Conservation (phyloP, 345 rosid species). For the Viola odorata region DNA sequence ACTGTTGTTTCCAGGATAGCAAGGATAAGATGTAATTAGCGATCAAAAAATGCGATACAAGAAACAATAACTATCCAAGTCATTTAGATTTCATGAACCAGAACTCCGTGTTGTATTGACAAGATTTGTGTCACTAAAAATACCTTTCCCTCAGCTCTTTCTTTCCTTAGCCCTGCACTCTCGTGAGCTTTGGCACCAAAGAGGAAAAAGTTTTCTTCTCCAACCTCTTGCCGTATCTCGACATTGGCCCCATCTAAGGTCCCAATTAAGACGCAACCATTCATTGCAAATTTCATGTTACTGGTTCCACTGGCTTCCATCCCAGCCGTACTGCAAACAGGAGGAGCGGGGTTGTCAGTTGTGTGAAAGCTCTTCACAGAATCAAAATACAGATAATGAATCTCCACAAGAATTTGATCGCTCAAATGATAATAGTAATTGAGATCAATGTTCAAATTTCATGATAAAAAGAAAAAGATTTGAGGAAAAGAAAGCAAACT, state of each 20-base stretch:
- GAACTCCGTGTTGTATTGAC: background rate
- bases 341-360: background rate
- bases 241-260: conserved; percentile 88
- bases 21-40: conserved; percentile 1
- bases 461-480: no score
- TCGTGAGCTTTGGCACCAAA: conserved; percentile 74
- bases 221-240: conserved; percentile 77
- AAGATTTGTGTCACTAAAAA: background rate
- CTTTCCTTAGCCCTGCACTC: conserved; percentile 60
- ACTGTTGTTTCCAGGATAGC: conserved; percentile 35
- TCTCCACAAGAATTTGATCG: background rate
- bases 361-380: background rate
- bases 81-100: background rate
- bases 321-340: conserved; percentile 66
- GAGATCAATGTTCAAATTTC: no score
- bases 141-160: conserved; percentile 74
- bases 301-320: conserved; percentile 98
- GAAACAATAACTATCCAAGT: background rate
- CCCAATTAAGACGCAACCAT: conserved; percentile 72
- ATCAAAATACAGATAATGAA: background rate
- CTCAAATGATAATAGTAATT: background rate
- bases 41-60: background rate
- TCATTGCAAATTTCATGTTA: conserved; percentile 91
- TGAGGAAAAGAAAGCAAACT: no score
- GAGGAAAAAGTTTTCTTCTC: conserved; percentile 77